Conservation (phyloP, 1,284 basidiomycete genomes). For the Cutaneotrichosporon sp. region DNA sequence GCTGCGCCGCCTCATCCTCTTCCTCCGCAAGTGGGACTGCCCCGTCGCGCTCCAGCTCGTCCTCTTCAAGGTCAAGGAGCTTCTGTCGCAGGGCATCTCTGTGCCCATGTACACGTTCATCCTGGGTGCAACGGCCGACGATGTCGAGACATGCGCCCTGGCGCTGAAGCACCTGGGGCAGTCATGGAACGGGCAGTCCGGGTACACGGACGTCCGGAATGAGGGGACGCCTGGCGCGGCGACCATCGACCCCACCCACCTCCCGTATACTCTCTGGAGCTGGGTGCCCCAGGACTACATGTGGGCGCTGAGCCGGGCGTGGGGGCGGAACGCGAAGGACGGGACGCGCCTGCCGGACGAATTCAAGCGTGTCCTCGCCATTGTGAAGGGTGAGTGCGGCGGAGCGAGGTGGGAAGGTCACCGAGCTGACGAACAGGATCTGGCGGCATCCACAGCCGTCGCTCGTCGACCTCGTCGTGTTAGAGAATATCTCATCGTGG, state of each 20-base stretch:
- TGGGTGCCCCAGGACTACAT: conserved; percentile 17
- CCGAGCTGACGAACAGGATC: background rate
- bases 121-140: conserved; percentile 11
- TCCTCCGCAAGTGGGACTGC: conserved; percentile 16
- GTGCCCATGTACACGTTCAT: conserved; percentile 12
- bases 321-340: conserved; percentile 7
- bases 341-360: conserved; percentile 4
- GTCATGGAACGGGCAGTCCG: conserved; percentile 5
- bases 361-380: conserved; percentile 7
- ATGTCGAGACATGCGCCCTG: conserved; percentile 10
- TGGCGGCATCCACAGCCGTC: background rate
- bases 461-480: background rate
- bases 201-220: conserved; percentile 4
- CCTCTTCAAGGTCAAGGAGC: conserved; percentile 5
- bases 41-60: conserved; percentile 7
- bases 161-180: conserved; percentile 7
- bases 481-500: too few species aligned
- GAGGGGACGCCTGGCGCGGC: conserved; percentile 11
- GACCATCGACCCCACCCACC: conserved; percentile 13
- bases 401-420: background rate
- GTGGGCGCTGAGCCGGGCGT: conserved; percentile 12
- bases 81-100: conserved; percentile 1
- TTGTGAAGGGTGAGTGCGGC: conserved; percentile 3
- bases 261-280: conserved; percentile 16
- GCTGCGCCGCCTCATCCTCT: conserved; percentile 8